Evolutionary conservation across 257 asterid species (phyloP).

Genomic region (Asclepias syriaca): DNA sequence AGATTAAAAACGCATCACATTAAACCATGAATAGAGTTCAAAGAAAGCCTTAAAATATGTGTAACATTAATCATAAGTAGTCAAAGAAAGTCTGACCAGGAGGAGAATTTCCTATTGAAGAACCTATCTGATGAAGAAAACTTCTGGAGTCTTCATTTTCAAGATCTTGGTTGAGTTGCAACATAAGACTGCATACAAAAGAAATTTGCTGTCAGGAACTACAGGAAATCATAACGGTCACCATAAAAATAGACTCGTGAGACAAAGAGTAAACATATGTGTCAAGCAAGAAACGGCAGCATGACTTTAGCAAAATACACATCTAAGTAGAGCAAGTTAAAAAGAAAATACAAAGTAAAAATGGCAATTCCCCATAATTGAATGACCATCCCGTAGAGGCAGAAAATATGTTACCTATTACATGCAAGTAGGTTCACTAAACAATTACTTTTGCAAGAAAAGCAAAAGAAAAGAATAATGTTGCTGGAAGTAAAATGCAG

Average conservation of each 20-base stretch:
- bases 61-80: slow-evolving; percentile 12
- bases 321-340: not conserved
- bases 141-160: slow-evolving; percentile 52
- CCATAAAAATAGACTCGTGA: not conserved
- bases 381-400: not conserved
- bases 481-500: not conserved
- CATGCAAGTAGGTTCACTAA: not conserved
- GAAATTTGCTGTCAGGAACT: slow-evolving; percentile 1
- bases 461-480: not conserved
- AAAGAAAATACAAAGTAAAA: not conserved
- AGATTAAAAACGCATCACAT: not conserved
- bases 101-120: slow-evolving; percentile 52
- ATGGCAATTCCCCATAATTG: not conserved
- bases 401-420: not conserved
- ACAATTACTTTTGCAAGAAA: not conserved
- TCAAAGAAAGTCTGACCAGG: slow-evolving; percentile 35
- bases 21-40: slow-evolving; percentile 17
- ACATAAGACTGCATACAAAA: slow-evolving; percentile 36
- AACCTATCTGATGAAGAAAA: slow-evolving; percentile 40
- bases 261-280: not conserved
- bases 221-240: not conserved
- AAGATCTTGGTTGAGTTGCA: slow-evolving; percentile 39
- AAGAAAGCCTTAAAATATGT: slow-evolving; percentile 2
- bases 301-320: not conserved
- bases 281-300: not conserved